Evolutionary conservation across 768 basidiomycete species (phyloP).

Genomic region (Leucocoprinus sp.): DNA sequence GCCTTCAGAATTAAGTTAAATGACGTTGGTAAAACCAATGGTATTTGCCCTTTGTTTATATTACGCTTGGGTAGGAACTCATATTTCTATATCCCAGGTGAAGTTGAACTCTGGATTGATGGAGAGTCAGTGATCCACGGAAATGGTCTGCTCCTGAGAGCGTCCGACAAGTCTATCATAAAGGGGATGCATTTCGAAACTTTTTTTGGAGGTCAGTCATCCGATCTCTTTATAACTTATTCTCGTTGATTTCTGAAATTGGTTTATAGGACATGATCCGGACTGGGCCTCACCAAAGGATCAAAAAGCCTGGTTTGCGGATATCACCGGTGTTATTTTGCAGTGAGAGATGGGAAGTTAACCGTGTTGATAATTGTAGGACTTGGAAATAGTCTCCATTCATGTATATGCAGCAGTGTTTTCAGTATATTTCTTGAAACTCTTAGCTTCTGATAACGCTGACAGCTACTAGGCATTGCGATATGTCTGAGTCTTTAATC

Average conservation of each 20-base stretch:
- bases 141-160: conserved; percentile 39
- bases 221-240: background rate
- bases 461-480: too few species aligned
- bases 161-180: conserved; percentile 35
- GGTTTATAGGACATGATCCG: conserved; percentile 33
- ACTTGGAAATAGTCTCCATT: too few species aligned
- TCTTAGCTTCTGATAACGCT: too few species aligned
- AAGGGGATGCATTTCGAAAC: conserved; percentile 71
- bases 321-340: conserved; percentile 39
- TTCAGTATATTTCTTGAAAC: too few species aligned
- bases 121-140: conserved; percentile 48
- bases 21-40: conserved; percentile 35
- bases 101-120: conserved; percentile 58
- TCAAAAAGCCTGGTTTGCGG: conserved; percentile 52
- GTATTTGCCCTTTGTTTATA: background rate
- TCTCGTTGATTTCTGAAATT: background rate
- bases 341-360: too few species aligned
- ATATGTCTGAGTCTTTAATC: too few species aligned
- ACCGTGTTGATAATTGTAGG: too few species aligned
- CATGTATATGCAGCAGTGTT: too few species aligned
- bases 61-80: too few species aligned
- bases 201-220: conserved; percentile 60
- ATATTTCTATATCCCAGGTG: too few species aligned
- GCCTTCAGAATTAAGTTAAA: conserved; percentile 68
- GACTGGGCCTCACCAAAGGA: conserved; percentile 57